Base-by-base conservation (phyloP, 345 rosid genomes). In the Salix dunnii region DNA sequence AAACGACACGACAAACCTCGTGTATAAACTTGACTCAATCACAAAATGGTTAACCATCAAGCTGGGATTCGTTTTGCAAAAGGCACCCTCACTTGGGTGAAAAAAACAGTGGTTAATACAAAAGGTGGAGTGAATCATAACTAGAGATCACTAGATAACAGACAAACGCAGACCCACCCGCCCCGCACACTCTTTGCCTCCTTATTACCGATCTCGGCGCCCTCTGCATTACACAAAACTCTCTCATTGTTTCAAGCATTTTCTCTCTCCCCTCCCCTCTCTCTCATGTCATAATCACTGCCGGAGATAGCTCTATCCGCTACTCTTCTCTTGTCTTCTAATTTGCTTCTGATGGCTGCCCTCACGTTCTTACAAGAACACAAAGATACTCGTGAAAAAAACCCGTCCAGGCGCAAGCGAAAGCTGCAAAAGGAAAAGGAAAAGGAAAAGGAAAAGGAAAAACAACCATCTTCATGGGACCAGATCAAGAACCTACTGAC, bases 401-500 rank as follows among this genome's bases (percentile, higher is more conserved):
- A 77, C 2, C 83, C 55, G 2, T 76, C 88, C 18, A 85, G 80
- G 38, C 72, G 73, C n/a, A 84, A 79, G 74, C 72, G 30, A 53
- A 70, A 72, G 30, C 78, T 76, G 55, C 81, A 87, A 67, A 77
- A 33, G 18, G 74, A 67, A 16, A 81, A 83, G 77, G 82, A 77
- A 51, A 90, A 90, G 77, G 36, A 87, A 67, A 77, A 33, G 18
- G 74, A 67, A 16, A 81, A 83, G 77, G 82, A 78, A 58, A 90
- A 90, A 76, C 91, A 85, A 27, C 85, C 89, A 13, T 93, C 98
- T 51, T 93, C 99, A 60, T 96, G 99, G 99, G 92, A 91, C 91
- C 99, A 96, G 81, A 77, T 96, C 91, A 96, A 93, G 90, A 93
- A 91, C 87, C 78, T 96, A 33, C 90, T 96, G 31, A 89, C 90